A percentile compares a stretch with the other conserved stretches of the same genome.
These are phyloP conservation scores for Nematodospora valgi DNA, from an alignment of 805 yeast species.

Conservation along the genomic window DNA sequence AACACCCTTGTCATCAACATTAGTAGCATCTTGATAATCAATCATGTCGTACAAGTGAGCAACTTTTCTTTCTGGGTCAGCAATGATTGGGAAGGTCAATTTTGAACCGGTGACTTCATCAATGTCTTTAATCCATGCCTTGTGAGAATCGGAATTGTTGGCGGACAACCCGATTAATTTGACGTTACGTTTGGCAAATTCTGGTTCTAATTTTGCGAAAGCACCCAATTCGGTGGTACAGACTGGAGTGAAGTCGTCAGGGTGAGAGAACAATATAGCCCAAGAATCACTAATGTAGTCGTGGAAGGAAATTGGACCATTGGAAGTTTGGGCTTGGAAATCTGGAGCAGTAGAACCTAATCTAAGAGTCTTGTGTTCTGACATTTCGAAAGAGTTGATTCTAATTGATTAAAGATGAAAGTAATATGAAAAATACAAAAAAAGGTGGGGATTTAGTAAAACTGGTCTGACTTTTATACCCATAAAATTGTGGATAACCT, in stretches of 20 bases:
- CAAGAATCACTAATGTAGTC: conserved; percentile 81
- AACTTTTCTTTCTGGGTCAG: conserved; percentile 81
- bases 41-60: conserved; percentile 70
- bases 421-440: neutral
- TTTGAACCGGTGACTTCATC: conserved; percentile 78
- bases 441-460: conserved; percentile 4
- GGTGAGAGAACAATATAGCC: conserved; percentile 89
- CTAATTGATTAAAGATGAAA: neutral
- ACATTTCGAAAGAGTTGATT: conserved; percentile 9
- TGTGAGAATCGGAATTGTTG: conserved; percentile 75
- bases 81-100: conserved; percentile 86
- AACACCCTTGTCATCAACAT: conserved; percentile 65
- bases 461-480: too few relatives aligned
- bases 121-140: conserved; percentile 86
- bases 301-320: conserved; percentile 83
- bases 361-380: conserved; percentile 40
- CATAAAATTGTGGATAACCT: too few relatives aligned
- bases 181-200: conserved; percentile 78
- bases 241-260: conserved; percentile 95
- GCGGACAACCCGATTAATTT: conserved; percentile 90
- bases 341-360: conserved; percentile 87
- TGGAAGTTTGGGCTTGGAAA: conserved; percentile 78
- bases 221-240: conserved; percentile 97
- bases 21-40: conserved; percentile 65
- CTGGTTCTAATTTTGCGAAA: conserved; percentile 84